These are phyloP conservation scores for Huiozyma naganishii DNA, from an alignment of 805 yeast genomes.

Conservation along the genomic window DNA sequence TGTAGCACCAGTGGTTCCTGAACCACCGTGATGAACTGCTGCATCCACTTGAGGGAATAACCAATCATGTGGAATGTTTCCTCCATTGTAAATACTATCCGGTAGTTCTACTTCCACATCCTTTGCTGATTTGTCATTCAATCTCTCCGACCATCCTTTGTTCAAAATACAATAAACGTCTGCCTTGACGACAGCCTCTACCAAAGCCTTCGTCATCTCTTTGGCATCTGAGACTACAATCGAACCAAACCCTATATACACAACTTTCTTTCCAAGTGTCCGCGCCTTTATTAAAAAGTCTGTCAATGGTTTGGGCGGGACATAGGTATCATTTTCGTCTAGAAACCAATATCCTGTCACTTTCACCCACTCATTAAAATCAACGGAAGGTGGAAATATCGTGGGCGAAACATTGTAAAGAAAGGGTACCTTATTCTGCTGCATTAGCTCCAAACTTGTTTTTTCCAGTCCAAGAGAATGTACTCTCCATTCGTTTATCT, in stretches of 20 bases:
- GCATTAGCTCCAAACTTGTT: slow-evolving; percentile 61
- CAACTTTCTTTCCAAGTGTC: slow-evolving; percentile 52
- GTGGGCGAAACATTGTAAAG: slow-evolving; percentile 81
- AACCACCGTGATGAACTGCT: slow-evolving; percentile 95
- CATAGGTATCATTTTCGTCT: slow-evolving; percentile 48
- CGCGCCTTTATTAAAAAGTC: slow-evolving; percentile 56
- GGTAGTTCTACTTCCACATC: slow-evolving; percentile 44
- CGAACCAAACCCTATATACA: slow-evolving; percentile 92
- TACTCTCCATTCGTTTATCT: slow-evolving; percentile 80
- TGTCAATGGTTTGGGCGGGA: slow-evolving; percentile 48
- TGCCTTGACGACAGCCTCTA: slow-evolving; percentile 67
- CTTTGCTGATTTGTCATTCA: slow-evolving; percentile 29
- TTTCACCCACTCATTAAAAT: slow-evolving; percentile 89
- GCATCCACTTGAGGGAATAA: slow-evolving; percentile 80
- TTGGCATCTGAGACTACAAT: slow-evolving; percentile 81
- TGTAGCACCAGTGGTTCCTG: slow-evolving; percentile 93
- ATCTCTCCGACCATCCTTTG: slow-evolving; percentile 90
- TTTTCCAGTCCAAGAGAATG: slow-evolving; percentile 51
- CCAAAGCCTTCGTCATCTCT: slow-evolving; percentile 65
- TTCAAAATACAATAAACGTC: slow-evolving; percentile 80
- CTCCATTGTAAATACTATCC: slow-evolving; percentile 53
- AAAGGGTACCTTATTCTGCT: slow-evolving; percentile 75
- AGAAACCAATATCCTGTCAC: slow-evolving; percentile 95
- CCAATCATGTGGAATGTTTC: slow-evolving; percentile 89
- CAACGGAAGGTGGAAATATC: slow-evolving; percentile 85